Percentiles rank a stretch among this genome's conserved stretches.
Evolutionary conservation across 106 monocot species (phyloP).

Genomic region (Chionographis japonica): DNA sequence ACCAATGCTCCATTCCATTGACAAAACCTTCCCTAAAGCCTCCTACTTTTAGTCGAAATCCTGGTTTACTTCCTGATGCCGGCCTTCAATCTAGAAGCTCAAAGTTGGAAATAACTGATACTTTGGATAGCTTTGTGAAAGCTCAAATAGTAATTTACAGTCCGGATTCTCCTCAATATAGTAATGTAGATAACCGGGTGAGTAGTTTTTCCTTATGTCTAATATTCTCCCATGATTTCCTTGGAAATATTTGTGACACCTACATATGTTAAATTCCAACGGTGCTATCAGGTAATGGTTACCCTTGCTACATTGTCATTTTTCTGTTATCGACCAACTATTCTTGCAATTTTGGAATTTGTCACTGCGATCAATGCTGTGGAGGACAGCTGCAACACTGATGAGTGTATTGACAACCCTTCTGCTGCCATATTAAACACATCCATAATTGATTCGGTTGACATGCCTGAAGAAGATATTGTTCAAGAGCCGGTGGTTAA

Average conservation of each 20-base stretch:
- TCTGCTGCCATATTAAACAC: constrained; percentile 3
- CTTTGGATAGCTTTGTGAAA: constrained; percentile 85
- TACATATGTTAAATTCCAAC: constrained; percentile 1
- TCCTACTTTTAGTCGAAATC: constrained; percentile 63
- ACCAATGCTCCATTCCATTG: constrained; percentile 17
- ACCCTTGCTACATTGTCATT: constrained; percentile 84
- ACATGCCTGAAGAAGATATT: constrained; percentile 14
- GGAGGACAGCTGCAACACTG: constrained; percentile 21
- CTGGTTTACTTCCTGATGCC: constrained; percentile 75
- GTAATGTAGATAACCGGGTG: constrained; percentile 70
- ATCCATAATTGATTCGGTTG: constrained; percentile 4
- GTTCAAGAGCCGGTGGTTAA: constrained; percentile 44
- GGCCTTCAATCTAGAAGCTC: constrained; percentile 20
- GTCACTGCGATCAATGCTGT: constrained; percentile 63
- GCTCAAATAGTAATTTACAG: constrained; percentile 80
- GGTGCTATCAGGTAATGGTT: constrained; percentile 52
- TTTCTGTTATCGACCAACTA: constrained; percentile 91
- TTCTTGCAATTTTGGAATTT: constrained; percentile 85
- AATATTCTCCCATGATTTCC: background rate
- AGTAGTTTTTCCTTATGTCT: background rate
- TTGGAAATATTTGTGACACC: background rate
- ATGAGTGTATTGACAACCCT: constrained; percentile 7
- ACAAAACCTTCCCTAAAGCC: constrained; percentile 42
- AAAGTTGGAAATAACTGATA: constrained; percentile 25
- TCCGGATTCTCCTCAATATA: constrained; percentile 74